Percentiles rank a stretch among this genome's conserved stretches.
phyloP scores from a whole-genome alignment of 2,329 filamentous ascomycete genomes.

The Talaromyces funiculosus region DNA sequence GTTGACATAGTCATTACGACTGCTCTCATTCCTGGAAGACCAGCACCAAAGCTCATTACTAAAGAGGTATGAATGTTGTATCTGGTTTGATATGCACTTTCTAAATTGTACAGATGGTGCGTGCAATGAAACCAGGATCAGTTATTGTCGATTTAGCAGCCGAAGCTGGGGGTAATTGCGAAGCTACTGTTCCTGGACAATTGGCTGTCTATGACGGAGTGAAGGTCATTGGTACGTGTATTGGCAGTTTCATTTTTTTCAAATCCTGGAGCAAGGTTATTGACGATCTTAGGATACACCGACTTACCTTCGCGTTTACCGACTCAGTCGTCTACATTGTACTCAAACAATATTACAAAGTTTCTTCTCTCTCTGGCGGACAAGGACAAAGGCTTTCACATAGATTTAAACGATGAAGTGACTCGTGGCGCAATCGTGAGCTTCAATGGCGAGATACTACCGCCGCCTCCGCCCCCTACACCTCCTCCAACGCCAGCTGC shows the following conservation, averaged over 20 bases:
- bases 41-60: slow-evolving; percentile 77
- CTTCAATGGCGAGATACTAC: slow-evolving; percentile 67
- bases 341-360: slow-evolving; percentile 92
- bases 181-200: slow-evolving; percentile 70
- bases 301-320: slow-evolving; percentile 81
- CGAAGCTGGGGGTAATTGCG: slow-evolving; percentile 83
- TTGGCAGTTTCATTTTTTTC: not conserved
- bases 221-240: slow-evolving; percentile 66
- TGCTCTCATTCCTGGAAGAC: slow-evolving; percentile 79
- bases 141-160: slow-evolving; percentile 84
- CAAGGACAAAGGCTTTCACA: slow-evolving; percentile 69
- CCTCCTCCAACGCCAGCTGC: slow-evolving; percentile 50
- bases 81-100: not conserved
- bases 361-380: slow-evolving; percentile 76
- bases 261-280: too few species aligned
- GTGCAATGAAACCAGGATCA: slow-evolving; percentile 83
- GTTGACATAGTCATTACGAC: slow-evolving; percentile 92
- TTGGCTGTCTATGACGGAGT: slow-evolving; percentile 68
- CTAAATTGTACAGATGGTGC: slow-evolving; percentile 54
- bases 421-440: slow-evolving; percentile 81
- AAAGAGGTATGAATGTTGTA: slow-evolving; percentile 46
- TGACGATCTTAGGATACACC: slow-evolving; percentile 62
- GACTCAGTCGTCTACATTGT: slow-evolving; percentile 82
- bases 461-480: slow-evolving; percentile 65
- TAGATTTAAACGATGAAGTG: slow-evolving; percentile 78